Evolutionary conservation across 768 basidiomycete species (phyloP).

Genomic region (Mycena capillaripes): DNA sequence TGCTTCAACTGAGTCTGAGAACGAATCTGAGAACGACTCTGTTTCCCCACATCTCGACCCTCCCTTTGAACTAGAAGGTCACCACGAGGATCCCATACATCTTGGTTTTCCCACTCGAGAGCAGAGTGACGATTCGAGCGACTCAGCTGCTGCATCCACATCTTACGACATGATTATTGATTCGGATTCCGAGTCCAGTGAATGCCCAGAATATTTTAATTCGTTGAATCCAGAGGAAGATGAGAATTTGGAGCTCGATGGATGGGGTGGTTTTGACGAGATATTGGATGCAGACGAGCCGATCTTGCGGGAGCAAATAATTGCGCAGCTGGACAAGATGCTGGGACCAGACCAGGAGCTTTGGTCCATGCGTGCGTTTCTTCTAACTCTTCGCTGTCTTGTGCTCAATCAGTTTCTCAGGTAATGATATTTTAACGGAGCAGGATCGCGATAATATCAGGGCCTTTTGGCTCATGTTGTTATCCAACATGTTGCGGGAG

Average conservation of each 20-base stretch:
- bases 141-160: not conserved
- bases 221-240: not conserved
- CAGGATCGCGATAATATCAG: not conserved
- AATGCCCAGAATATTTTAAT: not conserved
- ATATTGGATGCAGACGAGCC: not conserved
- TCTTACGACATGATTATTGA: not conserved
- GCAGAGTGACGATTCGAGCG: too few species aligned
- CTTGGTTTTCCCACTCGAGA: not conserved
- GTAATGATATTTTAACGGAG: not conserved
- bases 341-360: not conserved
- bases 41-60: not conserved
- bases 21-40: not conserved
- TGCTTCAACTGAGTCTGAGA: not conserved
- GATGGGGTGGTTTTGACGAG: not conserved
- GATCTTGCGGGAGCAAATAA: not conserved
- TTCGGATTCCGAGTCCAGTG: not conserved
- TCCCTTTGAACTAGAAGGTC: not conserved
- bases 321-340: not conserved
- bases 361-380: not conserved
- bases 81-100: not conserved
- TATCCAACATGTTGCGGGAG: not conserved
- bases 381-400: not conserved
- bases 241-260: not conserved
- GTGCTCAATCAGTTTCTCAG: not conserved
- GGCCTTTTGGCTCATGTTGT: not conserved